Conservation (phyloP, 148 eudicot genomes). For the Mesembryanthemum crystallinum region DNA sequence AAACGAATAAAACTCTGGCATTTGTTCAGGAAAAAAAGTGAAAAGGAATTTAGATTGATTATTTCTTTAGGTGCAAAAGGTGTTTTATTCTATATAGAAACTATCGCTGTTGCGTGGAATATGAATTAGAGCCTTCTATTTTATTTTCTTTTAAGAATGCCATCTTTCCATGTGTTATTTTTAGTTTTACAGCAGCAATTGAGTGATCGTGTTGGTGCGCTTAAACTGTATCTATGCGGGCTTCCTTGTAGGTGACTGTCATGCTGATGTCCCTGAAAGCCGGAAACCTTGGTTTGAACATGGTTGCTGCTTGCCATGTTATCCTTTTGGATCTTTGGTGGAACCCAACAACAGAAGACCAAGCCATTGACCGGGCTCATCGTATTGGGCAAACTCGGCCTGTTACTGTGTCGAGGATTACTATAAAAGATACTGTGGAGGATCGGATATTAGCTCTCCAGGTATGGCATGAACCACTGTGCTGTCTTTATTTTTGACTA, state of each 20-base stretch:
- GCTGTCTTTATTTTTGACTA: not conserved
- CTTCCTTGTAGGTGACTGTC: conserved; percentile 65
- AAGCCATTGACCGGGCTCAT: conserved; percentile 97
- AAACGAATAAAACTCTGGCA: no score
- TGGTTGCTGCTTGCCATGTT: conserved; percentile 97
- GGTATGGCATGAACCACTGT: conserved; percentile 37
- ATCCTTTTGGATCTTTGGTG: conserved; percentile 99
- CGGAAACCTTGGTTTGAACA: conserved; percentile 95
- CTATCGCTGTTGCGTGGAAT: no score
- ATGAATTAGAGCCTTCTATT: no score
- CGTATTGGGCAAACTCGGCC: conserved; percentile 99
- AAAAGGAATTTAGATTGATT: no score
- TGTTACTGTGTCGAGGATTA: conserved; percentile 86
- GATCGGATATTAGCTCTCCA: conserved; percentile 93
- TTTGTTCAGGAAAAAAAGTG: no score
- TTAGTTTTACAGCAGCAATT: not conserved
- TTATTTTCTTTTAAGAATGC: not conserved
- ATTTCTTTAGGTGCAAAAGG: no score
- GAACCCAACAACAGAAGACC: conserved; percentile 99
- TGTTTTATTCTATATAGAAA: no score
- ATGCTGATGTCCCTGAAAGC: conserved; percentile 99
- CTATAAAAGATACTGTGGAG: conserved; percentile 88
- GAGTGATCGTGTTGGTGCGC: not conserved
- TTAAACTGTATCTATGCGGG: not conserved
- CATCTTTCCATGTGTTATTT: not conserved